Evolutionary conservation across 2,329 filamentous ascomycete species (phyloP).

Genomic region (Penicillium sp.): DNA sequence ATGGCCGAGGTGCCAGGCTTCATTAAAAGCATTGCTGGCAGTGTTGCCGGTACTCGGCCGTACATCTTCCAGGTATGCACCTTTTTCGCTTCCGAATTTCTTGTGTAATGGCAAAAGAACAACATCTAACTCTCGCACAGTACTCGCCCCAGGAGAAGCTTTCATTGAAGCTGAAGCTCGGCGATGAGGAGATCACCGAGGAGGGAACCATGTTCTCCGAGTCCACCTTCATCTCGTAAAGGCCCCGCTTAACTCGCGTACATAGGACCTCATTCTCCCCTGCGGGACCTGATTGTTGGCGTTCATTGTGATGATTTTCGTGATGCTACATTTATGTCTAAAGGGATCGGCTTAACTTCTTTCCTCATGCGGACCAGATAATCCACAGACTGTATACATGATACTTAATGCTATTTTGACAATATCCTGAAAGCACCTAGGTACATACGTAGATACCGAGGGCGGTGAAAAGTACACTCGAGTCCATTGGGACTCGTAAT

Average conservation of each 20-base stretch:
- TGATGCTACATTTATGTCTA: constrained; percentile 26
- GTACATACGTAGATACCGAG: constrained; percentile 1
- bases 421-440: constrained; percentile 6
- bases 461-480: background rate
- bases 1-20: constrained; percentile 95
- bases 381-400: constrained; percentile 23
- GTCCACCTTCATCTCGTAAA: constrained; percentile 83
- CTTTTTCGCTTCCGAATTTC: no score
- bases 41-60: constrained; percentile 81
- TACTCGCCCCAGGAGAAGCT: constrained; percentile 60
- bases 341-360: constrained; percentile 14
- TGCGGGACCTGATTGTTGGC: constrained; percentile 19
- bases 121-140: constrained; percentile 37
- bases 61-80: constrained; percentile 85
- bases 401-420: constrained; percentile 26
- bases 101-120: background rate
- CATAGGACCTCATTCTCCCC: constrained; percentile 22
- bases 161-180: constrained; percentile 73
- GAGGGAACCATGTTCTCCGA: constrained; percentile 74
- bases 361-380: constrained; percentile 15
- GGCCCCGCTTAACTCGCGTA: constrained; percentile 16
- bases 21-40: constrained; percentile 85
- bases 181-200: constrained; percentile 68
- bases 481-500: background rate
- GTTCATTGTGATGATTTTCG: constrained; percentile 21